A percentile compares a stretch with the other conserved stretches of the same genome.
Evolutionary conservation across 2,329 filamentous ascomycete species (phyloP).

Genomic region (Acephala macrosclerotiorum): DNA sequence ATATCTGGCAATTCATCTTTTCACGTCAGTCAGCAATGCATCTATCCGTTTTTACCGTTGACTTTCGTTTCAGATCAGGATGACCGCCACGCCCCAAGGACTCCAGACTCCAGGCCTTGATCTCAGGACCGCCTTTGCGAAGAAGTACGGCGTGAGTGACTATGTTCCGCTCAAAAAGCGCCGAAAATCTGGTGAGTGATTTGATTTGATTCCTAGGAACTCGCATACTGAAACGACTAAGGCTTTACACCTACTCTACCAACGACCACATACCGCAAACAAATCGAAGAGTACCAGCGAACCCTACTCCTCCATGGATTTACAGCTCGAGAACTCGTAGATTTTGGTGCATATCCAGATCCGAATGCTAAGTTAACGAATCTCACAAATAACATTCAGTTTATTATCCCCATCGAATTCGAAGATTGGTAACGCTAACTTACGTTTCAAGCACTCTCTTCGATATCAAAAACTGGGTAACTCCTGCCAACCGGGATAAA

Average conservation of each 20-base stretch:
- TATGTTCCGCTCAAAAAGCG: too few species aligned
- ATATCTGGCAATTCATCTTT: too few species aligned
- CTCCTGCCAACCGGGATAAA: neutral
- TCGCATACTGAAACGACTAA: neutral
- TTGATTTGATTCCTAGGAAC: neutral
- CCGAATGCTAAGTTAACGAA: neutral
- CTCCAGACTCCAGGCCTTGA: too few species aligned
- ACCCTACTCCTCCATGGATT: neutral
- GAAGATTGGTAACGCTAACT: neutral
- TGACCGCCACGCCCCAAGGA: too few species aligned
- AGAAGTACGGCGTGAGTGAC: neutral
- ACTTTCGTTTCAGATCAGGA: too few species aligned
- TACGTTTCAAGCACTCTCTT: neutral
- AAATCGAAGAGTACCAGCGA: neutral
- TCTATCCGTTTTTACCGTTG: too few species aligned
- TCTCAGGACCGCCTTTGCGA: neutral
- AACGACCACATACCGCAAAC: too few species aligned
- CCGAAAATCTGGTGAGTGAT: neutral
- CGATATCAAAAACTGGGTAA: neutral
- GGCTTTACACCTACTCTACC: neutral
- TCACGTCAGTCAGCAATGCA: too few species aligned
- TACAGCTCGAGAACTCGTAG: conserved; percentile 9
- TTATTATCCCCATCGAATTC: neutral
- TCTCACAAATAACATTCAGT: neutral
- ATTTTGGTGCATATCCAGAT: conserved; percentile 14